Conservation (phyloP, 2,329 filamentous ascomycete species). For the Fusarium albidum region DNA sequence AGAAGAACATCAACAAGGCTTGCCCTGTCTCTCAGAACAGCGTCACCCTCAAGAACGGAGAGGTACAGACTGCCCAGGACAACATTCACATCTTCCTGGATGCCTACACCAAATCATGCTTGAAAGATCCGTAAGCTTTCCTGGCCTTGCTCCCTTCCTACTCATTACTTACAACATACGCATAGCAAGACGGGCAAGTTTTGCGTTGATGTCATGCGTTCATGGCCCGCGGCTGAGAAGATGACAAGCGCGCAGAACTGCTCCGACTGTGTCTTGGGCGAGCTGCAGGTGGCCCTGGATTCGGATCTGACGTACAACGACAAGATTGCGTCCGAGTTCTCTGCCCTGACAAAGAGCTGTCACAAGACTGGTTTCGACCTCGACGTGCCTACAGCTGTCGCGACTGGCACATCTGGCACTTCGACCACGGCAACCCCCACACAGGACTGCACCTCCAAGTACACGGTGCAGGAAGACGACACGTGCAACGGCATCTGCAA, state of each 20-base stretch:
- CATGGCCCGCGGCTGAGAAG: neutral
- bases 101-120: neutral
- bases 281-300: neutral
- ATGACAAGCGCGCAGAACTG: too few species aligned
- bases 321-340: neutral
- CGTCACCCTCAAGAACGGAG: neutral
- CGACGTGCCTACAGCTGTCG: neutral
- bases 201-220: neutral
- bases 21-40: neutral
- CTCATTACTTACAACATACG: neutral
- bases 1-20: neutral
- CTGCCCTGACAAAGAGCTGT: neutral
- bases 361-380: neutral
- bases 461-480: neutral
- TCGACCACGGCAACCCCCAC: neutral
- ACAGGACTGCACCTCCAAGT: neutral
- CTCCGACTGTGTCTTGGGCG: neutral
- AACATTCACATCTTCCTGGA: neutral
- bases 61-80: neutral
- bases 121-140: neutral
- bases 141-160: too few species aligned
- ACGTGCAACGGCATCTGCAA: conserved; percentile 11
- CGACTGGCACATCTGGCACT: neutral
- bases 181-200: neutral
- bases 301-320: neutral